Evolutionary conservation across 441 rosid species (phyloP).

Genomic region (Jatropha podagrica): DNA sequence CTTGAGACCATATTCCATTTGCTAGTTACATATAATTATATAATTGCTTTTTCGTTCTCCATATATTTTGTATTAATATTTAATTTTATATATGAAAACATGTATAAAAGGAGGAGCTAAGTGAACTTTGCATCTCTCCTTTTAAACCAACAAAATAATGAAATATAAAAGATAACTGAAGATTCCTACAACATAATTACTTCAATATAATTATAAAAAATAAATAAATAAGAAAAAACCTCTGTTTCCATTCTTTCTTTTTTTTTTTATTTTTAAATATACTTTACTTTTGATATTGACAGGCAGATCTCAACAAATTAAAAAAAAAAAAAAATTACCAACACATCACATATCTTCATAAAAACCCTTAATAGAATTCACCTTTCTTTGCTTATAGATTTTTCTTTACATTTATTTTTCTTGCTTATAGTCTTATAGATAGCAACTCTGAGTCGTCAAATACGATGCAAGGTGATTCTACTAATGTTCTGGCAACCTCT

Average conservation of each 20-base stretch:
- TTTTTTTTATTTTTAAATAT: background rate
- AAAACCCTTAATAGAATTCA: conserved; percentile 37
- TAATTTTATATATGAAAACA: background rate
- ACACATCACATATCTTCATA: conserved; percentile 26
- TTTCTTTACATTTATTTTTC: conserved; percentile 10
- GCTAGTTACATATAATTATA: background rate
- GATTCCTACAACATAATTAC: conserved; percentile 32
- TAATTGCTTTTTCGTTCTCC: background rate
- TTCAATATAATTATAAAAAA: conserved; percentile 2
- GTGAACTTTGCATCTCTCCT: background rate
- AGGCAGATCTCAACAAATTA: conserved; percentile 42
- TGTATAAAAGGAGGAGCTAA: background rate
- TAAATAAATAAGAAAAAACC: background rate
- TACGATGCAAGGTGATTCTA: conserved; percentile 36
- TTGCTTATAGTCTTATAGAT: background rate
- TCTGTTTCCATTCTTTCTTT: conserved; percentile 1
- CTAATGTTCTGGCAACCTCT: conserved; percentile 20
- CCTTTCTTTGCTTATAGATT: conserved; percentile 15
- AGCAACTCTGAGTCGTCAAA: too few species aligned
- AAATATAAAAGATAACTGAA: conserved; percentile 30
- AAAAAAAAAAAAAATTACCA: conserved; percentile 33
- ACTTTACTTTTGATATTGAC: conserved; percentile 33
- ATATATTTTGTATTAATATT: background rate
- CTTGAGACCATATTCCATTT: too few species aligned
- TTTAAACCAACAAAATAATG: conserved; percentile 1